Evolutionary conservation across 805 yeast species (phyloP), one percentile per base, ranked within the genome.

Genomic region (Saccharomyces eubayanus): DNA sequence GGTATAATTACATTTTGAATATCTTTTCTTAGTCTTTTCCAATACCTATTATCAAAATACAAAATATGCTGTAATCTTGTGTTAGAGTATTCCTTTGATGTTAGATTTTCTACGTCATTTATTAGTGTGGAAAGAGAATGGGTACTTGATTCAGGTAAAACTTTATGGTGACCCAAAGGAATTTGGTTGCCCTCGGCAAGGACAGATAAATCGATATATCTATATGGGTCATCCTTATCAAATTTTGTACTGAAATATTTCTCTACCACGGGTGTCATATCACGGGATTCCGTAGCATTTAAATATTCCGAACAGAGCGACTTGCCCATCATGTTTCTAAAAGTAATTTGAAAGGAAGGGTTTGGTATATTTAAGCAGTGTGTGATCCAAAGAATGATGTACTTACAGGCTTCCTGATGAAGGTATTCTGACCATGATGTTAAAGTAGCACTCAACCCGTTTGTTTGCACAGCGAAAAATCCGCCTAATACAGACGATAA

Each of bases 61-160:
- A 85, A 67, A 24, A 87, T 60, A 59, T 72, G 75, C 63, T 85
- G 90, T 11, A 86, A 62, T 59, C 88, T 74, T 14, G 87, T 75
- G 6, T 69, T 68, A 14, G 58, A 50, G 30, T 67, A 62, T 31
- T 58, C 57, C 29, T 52, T 60, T 8, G 50, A 51, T 2, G 51
- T 55, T 4, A 56, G 52, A 6, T 51, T 53, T 24, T 50, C 56
- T 2, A 59, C 52, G 11, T 56, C 54, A 43, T 64, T 65, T 49
- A 63, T 51, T 0, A 57, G 50, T 24, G 57, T 57, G 3, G 77
- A 75, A n/a, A 74, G 70, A 28, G 61, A 59, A 48, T 55, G 29
- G 11, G 57, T 50, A 43, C 56, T 58, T 2, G 57, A 54, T n/a
- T 55, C 55, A 8, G 61, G 55, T 27, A 68, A 45, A 20, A 49